These are phyloP conservation scores for Coelastrella sp. DNA, from an alignment of 139 green algal genomes.

Conservation along the genomic window DNA sequence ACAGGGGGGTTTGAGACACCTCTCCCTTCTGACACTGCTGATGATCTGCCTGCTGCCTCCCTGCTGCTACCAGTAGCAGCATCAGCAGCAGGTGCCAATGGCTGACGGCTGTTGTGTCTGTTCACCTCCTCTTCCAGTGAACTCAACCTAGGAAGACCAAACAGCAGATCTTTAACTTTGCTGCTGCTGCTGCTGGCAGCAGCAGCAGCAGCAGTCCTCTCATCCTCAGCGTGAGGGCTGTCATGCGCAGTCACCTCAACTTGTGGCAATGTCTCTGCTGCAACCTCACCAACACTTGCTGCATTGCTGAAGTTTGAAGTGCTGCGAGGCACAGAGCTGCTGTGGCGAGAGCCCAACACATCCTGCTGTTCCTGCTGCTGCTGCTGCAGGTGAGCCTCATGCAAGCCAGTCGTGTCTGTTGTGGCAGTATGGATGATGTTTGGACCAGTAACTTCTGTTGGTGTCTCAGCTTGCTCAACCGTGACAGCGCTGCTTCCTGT, in stretches of 20 bases:
- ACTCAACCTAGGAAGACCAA: background rate
- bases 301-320: conserved; percentile 23
- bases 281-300: conserved; percentile 20
- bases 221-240: background rate
- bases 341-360: background rate
- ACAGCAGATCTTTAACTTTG: background rate
- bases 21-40: background rate
- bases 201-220: background rate
- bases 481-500: background rate
- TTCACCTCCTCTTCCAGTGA: background rate
- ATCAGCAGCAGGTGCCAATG: background rate
- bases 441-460: background rate
- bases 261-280: conserved; percentile 11
- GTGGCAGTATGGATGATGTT: background rate
- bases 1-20: background rate
- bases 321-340: background rate
- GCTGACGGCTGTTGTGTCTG: background rate
- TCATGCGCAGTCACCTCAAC: background rate
- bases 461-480: background rate
- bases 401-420: background rate
- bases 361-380: background rate
- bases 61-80: background rate
- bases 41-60: no score
- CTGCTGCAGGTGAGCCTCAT: background rate
- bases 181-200: background rate